A percentile compares a stretch with the other conserved stretches of the same genome.
Evolutionary conservation across 1,284 basidiomycete species (phyloP).

Genomic region (Trichosporon asahii): DNA sequence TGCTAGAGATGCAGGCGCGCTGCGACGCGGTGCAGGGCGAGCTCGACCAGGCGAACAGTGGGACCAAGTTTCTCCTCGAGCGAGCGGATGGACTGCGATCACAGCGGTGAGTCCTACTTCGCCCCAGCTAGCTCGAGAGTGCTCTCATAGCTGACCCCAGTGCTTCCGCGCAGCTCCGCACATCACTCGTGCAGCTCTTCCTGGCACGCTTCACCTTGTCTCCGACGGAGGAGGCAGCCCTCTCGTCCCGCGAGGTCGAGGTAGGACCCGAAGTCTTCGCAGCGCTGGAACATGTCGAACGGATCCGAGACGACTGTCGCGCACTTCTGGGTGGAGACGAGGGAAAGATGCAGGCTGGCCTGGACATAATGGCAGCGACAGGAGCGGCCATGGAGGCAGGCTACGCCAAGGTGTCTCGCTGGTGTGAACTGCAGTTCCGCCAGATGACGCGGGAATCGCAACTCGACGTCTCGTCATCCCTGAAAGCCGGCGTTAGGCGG

Average conservation of each 20-base stretch:
- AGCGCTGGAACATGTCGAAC: conserved; percentile 80
- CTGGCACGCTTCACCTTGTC: conserved; percentile 78
- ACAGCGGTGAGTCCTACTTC: conserved; percentile 61
- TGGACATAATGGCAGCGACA: conserved; percentile 83
- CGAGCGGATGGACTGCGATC: conserved; percentile 75
- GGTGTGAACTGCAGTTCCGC: conserved; percentile 80
- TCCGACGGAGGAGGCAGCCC: conserved; percentile 65
- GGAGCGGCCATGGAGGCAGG: conserved; percentile 79
- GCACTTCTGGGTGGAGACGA: conserved; percentile 82
- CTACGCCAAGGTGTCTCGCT: conserved; percentile 83
- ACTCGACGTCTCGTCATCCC: conserved; percentile 68
- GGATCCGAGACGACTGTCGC: conserved; percentile 77
- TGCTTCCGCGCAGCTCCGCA: conserved; percentile 56
- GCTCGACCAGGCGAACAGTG: conserved; percentile 68
- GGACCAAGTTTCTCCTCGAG: conserved; percentile 78
- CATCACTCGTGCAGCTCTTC: conserved; percentile 74
- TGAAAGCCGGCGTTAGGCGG: conserved; percentile 71
- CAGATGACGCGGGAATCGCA: conserved; percentile 71
- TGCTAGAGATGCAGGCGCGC: conserved; percentile 70
- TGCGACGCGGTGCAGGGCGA: conserved; percentile 80
- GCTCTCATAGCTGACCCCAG: conserved; percentile 45
- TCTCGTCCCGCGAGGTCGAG: conserved; percentile 73
- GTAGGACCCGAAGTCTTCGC: conserved; percentile 71
- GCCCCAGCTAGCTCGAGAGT: neutral
- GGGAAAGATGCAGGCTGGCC: conserved; percentile 73